Percentiles rank a stretch among this genome's conserved stretches.
phyloP scores from a whole-genome alignment of 257 asterid genomes.

The Cinchona pubescens region DNA sequence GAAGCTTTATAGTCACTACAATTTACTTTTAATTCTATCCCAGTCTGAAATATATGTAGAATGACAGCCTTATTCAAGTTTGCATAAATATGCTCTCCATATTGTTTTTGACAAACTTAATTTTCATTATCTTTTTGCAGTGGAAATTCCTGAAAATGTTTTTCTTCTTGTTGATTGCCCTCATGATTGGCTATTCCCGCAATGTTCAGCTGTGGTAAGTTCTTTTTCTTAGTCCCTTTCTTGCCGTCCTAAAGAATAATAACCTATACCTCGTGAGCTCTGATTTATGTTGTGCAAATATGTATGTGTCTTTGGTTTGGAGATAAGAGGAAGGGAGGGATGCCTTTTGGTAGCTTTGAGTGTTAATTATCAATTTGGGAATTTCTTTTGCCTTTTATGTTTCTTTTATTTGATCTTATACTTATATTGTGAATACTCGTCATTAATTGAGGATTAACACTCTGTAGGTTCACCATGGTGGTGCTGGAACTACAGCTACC shows the following conservation, averaged over 20 bases:
- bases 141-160: constrained; percentile 65
- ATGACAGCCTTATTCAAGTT: background rate
- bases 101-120: constrained; percentile 4
- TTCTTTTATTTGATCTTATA: constrained; percentile 5
- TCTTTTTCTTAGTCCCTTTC: background rate
- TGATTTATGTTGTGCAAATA: background rate
- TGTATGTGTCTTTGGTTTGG: background rate
- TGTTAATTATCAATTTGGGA: background rate
- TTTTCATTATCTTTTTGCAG: constrained; percentile 37
- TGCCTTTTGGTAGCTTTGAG: background rate
- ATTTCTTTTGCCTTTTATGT: background rate
- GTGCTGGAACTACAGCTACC: constrained; percentile 98
- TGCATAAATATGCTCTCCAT: background rate
- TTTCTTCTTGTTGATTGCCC: constrained; percentile 85
- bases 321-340: background rate
- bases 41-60: background rate
- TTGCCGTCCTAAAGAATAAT: background rate
- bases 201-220: constrained; percentile 95
- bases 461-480: constrained; percentile 93
- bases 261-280: background rate
- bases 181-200: constrained; percentile 98
- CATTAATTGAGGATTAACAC: constrained; percentile 9
- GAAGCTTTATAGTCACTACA: background rate
- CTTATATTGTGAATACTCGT: too few relatives aligned
- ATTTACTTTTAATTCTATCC: background rate